These are phyloP conservation scores for Pyrenophora graminea DNA, from an alignment of 2,329 filamentous ascomycete genomes.

Conservation along the genomic window DNA sequence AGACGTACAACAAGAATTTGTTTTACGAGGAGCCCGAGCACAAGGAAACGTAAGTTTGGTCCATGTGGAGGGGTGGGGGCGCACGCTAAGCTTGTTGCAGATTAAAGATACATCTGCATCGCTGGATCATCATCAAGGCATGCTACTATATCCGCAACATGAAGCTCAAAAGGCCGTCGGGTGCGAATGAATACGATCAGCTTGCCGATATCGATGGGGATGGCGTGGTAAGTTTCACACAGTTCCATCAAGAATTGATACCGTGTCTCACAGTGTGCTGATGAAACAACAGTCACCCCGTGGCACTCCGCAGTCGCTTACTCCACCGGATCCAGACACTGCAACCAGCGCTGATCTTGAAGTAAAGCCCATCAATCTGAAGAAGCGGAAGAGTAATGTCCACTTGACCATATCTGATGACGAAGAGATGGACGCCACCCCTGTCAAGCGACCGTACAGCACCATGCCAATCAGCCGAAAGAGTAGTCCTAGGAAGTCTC, in stretches of 20 bases:
- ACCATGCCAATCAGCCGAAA: constrained; percentile 32
- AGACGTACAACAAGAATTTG: constrained; percentile 42
- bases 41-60: constrained; percentile 36
- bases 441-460: constrained; percentile 37
- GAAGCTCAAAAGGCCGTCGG: constrained; percentile 42
- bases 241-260: neutral
- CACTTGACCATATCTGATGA: constrained; percentile 37
- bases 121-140: constrained; percentile 48
- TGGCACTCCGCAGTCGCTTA: constrained; percentile 35
- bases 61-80: constrained; percentile 4
- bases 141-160: constrained; percentile 46
- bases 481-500: constrained; percentile 37
- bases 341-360: constrained; percentile 27
- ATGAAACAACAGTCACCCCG: constrained; percentile 34
- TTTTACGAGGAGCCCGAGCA: constrained; percentile 41
- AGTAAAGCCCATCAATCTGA: constrained; percentile 28
- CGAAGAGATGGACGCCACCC: constrained; percentile 31
- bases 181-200: constrained; percentile 36
- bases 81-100: constrained; percentile 23
- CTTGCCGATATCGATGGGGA: constrained; percentile 39
- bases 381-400: constrained; percentile 43
- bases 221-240: constrained; percentile 19
- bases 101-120: constrained; percentile 44
- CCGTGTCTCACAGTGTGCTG: constrained; percentile 13
- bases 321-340: constrained; percentile 29